Percentiles rank a stretch among this genome's conserved stretches.
These are phyloP conservation scores for Alnus rubra DNA, from an alignment of 306 rosid species.

Conservation along the genomic window DNA sequence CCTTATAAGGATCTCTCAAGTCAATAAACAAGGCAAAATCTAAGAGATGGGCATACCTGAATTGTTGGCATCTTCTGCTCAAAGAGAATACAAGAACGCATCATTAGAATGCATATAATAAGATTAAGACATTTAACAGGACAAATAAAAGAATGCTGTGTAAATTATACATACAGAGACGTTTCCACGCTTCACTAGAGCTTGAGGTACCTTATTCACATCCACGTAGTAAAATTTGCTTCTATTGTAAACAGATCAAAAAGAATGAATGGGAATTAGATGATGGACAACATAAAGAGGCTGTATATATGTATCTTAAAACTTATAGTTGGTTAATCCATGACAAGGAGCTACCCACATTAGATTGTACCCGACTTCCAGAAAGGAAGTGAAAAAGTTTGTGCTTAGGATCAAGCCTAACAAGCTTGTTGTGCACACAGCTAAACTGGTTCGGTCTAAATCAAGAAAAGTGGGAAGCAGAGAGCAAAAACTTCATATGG, in stretches of 20 bases:
- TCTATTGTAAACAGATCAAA: constrained; percentile 33
- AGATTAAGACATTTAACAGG: background rate
- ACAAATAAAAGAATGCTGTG: background rate
- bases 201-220: constrained; percentile 87
- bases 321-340: background rate
- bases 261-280: background rate
- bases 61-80: constrained; percentile 95
- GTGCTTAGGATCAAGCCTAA: background rate
- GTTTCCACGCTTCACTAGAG: constrained; percentile 80
- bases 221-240: constrained; percentile 73
- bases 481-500: background rate
- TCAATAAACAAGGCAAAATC: background rate
- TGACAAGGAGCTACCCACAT: background rate
- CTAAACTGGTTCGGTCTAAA: background rate
- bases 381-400: too few species aligned
- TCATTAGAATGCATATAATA: background rate
- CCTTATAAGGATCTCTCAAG: background rate
- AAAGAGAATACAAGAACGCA: constrained; percentile 11
- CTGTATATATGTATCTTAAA: background rate
- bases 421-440: background rate
- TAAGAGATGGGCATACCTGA: constrained; percentile 56
- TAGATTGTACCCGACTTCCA: background rate
- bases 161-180: constrained; percentile 57
- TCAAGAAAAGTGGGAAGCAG: background rate
- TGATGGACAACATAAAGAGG: background rate